phyloP scores from a whole-genome alignment of 257 asterid species.

The Petunia axillaris region DNA sequence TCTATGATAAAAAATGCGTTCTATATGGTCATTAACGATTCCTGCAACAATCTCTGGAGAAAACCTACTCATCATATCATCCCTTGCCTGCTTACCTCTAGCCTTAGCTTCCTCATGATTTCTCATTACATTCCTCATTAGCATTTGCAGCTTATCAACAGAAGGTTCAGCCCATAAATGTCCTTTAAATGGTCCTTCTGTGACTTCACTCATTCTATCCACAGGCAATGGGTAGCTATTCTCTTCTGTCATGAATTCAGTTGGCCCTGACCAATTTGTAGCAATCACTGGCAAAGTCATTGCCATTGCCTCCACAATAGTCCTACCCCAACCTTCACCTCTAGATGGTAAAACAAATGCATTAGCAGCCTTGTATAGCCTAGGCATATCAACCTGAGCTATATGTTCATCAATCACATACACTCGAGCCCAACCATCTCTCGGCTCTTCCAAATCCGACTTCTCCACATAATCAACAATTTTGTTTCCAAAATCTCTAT shows the following conservation, averaged over 20 bases:
- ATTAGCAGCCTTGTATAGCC: slow-evolving; percentile 60
- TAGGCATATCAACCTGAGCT: slow-evolving; percentile 76
- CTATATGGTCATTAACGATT: slow-evolving; percentile 53
- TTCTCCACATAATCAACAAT: slow-evolving; percentile 59
- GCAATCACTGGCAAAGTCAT: slow-evolving; percentile 84
- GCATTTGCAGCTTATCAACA: slow-evolving; percentile 51
- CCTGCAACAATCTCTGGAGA: slow-evolving; percentile 67
- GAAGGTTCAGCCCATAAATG: slow-evolving; percentile 92
- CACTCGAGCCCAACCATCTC: slow-evolving; percentile 59
- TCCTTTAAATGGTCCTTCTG: slow-evolving; percentile 76
- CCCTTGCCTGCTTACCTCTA: slow-evolving; percentile 70
- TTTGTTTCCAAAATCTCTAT: slow-evolving; percentile 57
- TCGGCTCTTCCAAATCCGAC: slow-evolving; percentile 53
- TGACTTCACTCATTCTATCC: slow-evolving; percentile 64
- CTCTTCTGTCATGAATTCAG: slow-evolving; percentile 68
- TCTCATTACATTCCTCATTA: slow-evolving; percentile 59
- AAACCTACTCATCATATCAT: slow-evolving; percentile 63
- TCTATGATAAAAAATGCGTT: slow-evolving; percentile 34
- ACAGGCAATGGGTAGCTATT: slow-evolving; percentile 73
- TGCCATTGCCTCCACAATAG: slow-evolving; percentile 90
- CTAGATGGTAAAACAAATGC: slow-evolving; percentile 77
- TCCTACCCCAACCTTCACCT: slow-evolving; percentile 98
- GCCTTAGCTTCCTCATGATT: slow-evolving; percentile 53
- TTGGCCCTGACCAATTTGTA: slow-evolving; percentile 94
- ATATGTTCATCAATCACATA: slow-evolving; percentile 68